Base-by-base conservation (phyloP, 2,329 filamentous ascomycete genomes). In the Diaporthe sp. region DNA sequence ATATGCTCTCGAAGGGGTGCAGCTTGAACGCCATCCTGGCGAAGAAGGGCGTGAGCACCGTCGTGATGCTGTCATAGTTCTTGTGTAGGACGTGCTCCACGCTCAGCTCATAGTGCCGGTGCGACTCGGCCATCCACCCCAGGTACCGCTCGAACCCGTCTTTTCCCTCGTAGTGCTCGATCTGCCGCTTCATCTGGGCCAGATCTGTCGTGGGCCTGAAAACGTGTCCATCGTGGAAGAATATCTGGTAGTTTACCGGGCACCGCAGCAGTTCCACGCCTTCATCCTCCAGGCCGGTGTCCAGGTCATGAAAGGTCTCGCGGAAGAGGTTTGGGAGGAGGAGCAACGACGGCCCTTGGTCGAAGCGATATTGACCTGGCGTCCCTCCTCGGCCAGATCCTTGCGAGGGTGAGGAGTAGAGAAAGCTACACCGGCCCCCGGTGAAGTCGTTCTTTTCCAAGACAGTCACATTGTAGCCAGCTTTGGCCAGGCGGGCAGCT, bases 371-470 rank as follows among this genome's bases (percentile, higher is more conserved):
- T 53, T 56, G 59, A 35, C 50, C 19, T n/a, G 39, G 17, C 10
- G 30, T 47, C 10, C 22, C 37, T 13, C 55, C 25, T 39, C 17
- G 13, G 19, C 7, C 25, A 35, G 51, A n/a, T 17, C 10, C 42
- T 35, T 61, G 27, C 2, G 71, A 42, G 22, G 74, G 74, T 9
- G 74, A 69, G 3, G 74, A 75, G 70, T 89, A 84, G 50, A 94
- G 87, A 35, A 94, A 83, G 58, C 90, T 93, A 82, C 93, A 95
- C 71, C 93, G 86, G 5, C 93, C 93, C 59, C 93, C 93, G 0
- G 91, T 92, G 80, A 93, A 94, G 73, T 85, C 84, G 79, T 95
- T 94, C 85, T 94, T 94, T 82, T 95, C 93, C n/a, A 95, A 83
- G 2, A 95, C 91, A 0, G 92, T 94, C n/a, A 95, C 93, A 44